Evolutionary conservation across 805 yeast genomes (phyloP).

Genomic region (Clavispora carvajalis): DNA sequence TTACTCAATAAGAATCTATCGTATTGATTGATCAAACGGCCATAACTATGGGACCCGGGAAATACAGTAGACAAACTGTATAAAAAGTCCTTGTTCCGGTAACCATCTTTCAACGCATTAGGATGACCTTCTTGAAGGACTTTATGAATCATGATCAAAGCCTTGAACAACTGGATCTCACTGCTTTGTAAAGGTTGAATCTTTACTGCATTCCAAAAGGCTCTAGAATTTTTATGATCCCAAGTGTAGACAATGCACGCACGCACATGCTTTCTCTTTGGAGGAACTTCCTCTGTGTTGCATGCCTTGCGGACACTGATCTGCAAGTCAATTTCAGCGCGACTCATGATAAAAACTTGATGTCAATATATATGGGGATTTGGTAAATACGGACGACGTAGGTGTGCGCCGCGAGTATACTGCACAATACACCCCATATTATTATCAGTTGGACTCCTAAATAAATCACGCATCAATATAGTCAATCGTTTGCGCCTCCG

Average conservation of each 20-base stretch:
- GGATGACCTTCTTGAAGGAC: conserved; percentile 98
- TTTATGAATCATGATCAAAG: conserved; percentile 80
- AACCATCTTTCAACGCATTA: conserved; percentile 73
- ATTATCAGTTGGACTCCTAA: not conserved
- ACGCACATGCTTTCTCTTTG: conserved; percentile 93
- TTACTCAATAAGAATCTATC: conserved; percentile 65
- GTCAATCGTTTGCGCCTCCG: no score
- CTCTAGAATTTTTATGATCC: conserved; percentile 84
- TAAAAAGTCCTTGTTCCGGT: conserved; percentile 71
- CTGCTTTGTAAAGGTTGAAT: conserved; percentile 74
- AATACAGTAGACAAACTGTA: conserved; percentile 61
- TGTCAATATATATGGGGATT: not conserved
- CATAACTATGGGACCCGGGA: conserved; percentile 48
- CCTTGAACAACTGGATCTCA: conserved; percentile 81
- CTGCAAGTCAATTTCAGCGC: conserved; percentile 43
- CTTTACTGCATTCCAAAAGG: conserved; percentile 81
- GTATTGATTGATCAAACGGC: conserved; percentile 72
- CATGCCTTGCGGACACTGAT: conserved; percentile 78
- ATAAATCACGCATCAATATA: not conserved
- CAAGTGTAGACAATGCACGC: conserved; percentile 94
- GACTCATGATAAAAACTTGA: conserved; percentile 25
- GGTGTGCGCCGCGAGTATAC: not conserved
- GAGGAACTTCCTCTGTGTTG: conserved; percentile 80
- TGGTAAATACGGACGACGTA: not conserved
- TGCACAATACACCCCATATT: not conserved